These are phyloP conservation scores for Calocybe indica DNA, from an alignment of 768 basidiomycete species.

Conservation along the genomic window DNA sequence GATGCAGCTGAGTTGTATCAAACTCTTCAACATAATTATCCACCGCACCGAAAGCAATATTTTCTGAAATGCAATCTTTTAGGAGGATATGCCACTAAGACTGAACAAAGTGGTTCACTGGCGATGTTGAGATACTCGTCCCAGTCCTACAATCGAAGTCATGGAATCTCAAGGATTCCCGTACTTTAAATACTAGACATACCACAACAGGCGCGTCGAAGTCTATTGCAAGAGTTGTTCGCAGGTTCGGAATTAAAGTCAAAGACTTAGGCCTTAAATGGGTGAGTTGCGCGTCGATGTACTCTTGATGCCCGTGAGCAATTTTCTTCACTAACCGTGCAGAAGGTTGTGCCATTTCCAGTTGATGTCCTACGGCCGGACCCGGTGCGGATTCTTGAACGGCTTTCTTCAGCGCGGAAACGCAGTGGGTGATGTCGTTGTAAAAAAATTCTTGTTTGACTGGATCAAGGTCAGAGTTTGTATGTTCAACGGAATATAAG, in stretches of 20 bases:
- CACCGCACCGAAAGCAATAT: constrained; percentile 5
- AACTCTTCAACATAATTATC: constrained; percentile 46
- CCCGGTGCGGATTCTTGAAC: constrained; percentile 57
- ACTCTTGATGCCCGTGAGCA: neutral
- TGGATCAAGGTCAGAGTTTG: constrained; percentile 18
- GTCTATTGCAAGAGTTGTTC: constrained; percentile 42
- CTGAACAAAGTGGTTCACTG: constrained; percentile 21
- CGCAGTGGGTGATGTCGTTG: constrained; percentile 75
- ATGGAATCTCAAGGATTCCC: neutral
- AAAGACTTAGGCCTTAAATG: constrained; percentile 39
- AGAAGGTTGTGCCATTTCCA: constrained; percentile 68
- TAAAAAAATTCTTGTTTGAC: constrained; percentile 84
- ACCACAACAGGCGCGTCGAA: constrained; percentile 65
- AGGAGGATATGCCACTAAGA: neutral
- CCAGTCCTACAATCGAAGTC: constrained; percentile 42
- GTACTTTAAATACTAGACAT: constrained; percentile 15
- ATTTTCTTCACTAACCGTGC: constrained; percentile 41
- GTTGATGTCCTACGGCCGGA: constrained; percentile 38
- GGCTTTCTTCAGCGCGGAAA: constrained; percentile 71
- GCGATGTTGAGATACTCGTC: constrained; percentile 51
- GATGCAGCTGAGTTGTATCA: constrained; percentile 29
- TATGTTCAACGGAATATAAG: neutral
- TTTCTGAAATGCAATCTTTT: neutral
- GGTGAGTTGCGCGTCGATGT: neutral
- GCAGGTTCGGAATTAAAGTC: constrained; percentile 48